Evolutionary conservation across 495 filamentous ascomycete genomes (phyloP).

Genomic region (Penicillium turbatum): DNA sequence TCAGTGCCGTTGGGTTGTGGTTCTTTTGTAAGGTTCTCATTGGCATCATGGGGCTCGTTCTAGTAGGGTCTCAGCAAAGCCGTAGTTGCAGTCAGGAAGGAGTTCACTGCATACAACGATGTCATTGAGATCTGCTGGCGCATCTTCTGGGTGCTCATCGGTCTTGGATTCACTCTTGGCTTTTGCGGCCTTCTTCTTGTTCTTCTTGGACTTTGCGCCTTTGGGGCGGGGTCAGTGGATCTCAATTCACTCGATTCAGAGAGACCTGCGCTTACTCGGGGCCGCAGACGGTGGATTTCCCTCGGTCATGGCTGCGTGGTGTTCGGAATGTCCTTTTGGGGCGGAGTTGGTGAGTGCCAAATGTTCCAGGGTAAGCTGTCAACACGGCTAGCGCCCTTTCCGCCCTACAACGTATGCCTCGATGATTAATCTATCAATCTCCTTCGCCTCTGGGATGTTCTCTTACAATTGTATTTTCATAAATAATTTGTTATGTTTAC

Average conservation of each 20-base stretch:
- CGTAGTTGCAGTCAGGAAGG: background rate
- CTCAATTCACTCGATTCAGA: background rate
- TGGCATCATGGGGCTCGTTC: conserved; percentile 16
- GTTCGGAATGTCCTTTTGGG: background rate
- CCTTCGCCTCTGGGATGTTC: background rate
- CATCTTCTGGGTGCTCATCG: conserved; percentile 14
- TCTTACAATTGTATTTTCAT: background rate
- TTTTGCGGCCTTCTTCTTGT: conserved; percentile 60
- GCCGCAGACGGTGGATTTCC: conserved; percentile 19
- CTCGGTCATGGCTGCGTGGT: conserved; percentile 34
- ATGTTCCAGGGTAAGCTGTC: conserved; percentile 33
- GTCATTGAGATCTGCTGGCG: conserved; percentile 11
- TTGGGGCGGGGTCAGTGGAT: conserved; percentile 7
- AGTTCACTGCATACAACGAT: conserved; percentile 11
- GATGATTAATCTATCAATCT: conserved; percentile 25
- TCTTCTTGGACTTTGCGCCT: conserved; percentile 62
- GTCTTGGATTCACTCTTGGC: conserved; percentile 22
- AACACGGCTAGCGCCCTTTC: conserved; percentile 38
- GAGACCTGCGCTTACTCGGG: conserved; percentile 18
- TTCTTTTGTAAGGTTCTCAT: conserved; percentile 6
- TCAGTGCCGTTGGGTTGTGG: conserved; percentile 16
- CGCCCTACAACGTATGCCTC: conserved; percentile 11
- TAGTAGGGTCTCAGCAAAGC: conserved; percentile 13
- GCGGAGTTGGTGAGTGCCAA: conserved; percentile 2
- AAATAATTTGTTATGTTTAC: background rate